These are phyloP conservation scores for Trametes cingulata DNA, from an alignment of 768 basidiomycete genomes.

Conservation along the genomic window DNA sequence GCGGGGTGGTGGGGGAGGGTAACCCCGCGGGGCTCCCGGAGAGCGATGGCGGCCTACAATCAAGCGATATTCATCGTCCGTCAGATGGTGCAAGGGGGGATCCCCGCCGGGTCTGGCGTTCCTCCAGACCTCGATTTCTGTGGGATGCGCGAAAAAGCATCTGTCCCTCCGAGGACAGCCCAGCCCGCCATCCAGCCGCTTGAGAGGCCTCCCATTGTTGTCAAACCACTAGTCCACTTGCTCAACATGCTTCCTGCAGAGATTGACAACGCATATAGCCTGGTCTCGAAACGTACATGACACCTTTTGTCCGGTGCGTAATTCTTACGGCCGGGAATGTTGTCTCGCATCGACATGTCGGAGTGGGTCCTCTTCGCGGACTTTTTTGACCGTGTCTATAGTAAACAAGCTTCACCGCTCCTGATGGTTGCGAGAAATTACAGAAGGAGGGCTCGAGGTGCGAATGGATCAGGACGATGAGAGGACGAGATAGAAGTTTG, in stretches of 20 bases:
- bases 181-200: conserved; percentile 13
- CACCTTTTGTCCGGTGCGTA: conserved; percentile 17
- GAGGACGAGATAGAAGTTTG: no score
- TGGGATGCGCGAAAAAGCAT: conserved; percentile 20
- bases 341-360: conserved; percentile 10
- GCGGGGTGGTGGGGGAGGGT: background rate
- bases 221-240: conserved; percentile 15
- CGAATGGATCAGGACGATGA: no score
- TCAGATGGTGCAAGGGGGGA: conserved; percentile 16
- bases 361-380: background rate
- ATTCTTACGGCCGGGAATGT: conserved; percentile 9
- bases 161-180: conserved; percentile 11
- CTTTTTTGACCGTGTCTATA: background rate
- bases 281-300: conserved; percentile 10
- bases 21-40: background rate
- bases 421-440: no score
- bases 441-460: no score
- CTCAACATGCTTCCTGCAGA: background rate
- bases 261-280: background rate
- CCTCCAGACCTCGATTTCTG: conserved; percentile 13
- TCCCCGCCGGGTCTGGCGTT: conserved; percentile 13
- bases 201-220: conserved; percentile 10
- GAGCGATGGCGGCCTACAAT: conserved; percentile 16
- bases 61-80: conserved; percentile 16
- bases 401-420: no score